Evolutionary conservation across 2,329 filamentous ascomycete species (phyloP), one percentile per base, ranked within the genome.

Genomic region (Xylaria sp.): DNA sequence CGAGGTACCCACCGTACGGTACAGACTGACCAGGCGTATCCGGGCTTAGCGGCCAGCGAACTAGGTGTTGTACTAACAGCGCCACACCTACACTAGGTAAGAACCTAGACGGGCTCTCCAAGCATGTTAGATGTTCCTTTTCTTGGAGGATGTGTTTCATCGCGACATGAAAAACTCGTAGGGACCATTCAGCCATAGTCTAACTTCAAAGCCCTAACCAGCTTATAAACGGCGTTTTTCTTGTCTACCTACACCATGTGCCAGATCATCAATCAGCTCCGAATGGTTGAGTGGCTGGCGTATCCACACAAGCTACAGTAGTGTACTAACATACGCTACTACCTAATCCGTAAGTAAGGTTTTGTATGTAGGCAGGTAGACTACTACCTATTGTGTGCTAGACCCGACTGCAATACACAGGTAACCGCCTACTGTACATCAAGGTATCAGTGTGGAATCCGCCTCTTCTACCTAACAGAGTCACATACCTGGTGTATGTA

Each of bases 251-350:
- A n/a, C n/a, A n/a, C n/a, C n/a, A n/a, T 50, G 25, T 49, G 22
- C 51, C 25, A 45, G 22, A 47, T 50, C 42, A 27, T 60, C 25
- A 29, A 58, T 50, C 59, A 51, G 54, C 39, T 29, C 13, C 36
- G 33, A 54, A 56, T 65, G 50, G 44, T 10, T 25, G 25, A 15
- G 33, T 42, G 36, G 54, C 47, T 44, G 59, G 31, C 47, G 59
- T 64, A 60, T 51, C 65, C 65, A 67, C 65, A 63, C 50, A 63
- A 66, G 63, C 63, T 66, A 36, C 53, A 27, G 9, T 44, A 29
- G 13, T 42, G 36, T 29, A 39, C 53, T 50, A 3, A 9, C 15
- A 9, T 27, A 22, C 50, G 13, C 33, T 50, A 53, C 15, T 42
- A 25, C 25, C 2, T 39, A 27, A n/a, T 51, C 20, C 5, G 15